Evolutionary conservation across 805 yeast species (phyloP).

Genomic region (Metschnikowia noctiluminum): DNA sequence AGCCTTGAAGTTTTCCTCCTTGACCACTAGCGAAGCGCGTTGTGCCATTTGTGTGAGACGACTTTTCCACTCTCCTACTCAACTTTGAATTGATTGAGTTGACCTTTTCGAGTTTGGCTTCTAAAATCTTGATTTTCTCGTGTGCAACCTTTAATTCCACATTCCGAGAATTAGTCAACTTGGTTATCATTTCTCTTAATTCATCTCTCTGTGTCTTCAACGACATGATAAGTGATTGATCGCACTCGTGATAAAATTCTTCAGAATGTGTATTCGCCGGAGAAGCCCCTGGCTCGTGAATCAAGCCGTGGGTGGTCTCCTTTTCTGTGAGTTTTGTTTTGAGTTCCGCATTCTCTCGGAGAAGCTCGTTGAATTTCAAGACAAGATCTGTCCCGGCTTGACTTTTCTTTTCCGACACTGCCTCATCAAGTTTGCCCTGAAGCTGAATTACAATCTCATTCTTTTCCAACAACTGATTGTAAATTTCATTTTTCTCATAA

Average conservation of each 20-base stretch:
- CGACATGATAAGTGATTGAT: constrained; percentile 15
- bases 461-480: constrained; percentile 43
- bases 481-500: constrained; percentile 53
- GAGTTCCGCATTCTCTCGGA: constrained; percentile 40
- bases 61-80: constrained; percentile 23
- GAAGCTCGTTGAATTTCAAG: constrained; percentile 37
- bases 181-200: constrained; percentile 37
- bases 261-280: constrained; percentile 5
- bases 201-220: constrained; percentile 36
- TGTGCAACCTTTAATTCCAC: constrained; percentile 34
- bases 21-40: constrained; percentile 9
- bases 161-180: constrained; percentile 34
- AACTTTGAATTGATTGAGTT: constrained; percentile 33
- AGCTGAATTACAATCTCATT: constrained; percentile 47
- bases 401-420: constrained; percentile 18
- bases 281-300: not conserved
- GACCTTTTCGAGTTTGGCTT: constrained; percentile 28
- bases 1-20: constrained; percentile 41
- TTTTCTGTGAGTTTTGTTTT: constrained; percentile 19
- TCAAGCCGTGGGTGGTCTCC: not conserved
- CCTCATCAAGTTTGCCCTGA: constrained; percentile 43
- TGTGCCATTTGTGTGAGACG: not conserved
- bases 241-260: constrained; percentile 10
- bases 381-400: constrained; percentile 35
- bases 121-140: constrained; percentile 34